Conservation (phyloP, 352 stramenopile species). For the Globisporangium lucens region DNA sequence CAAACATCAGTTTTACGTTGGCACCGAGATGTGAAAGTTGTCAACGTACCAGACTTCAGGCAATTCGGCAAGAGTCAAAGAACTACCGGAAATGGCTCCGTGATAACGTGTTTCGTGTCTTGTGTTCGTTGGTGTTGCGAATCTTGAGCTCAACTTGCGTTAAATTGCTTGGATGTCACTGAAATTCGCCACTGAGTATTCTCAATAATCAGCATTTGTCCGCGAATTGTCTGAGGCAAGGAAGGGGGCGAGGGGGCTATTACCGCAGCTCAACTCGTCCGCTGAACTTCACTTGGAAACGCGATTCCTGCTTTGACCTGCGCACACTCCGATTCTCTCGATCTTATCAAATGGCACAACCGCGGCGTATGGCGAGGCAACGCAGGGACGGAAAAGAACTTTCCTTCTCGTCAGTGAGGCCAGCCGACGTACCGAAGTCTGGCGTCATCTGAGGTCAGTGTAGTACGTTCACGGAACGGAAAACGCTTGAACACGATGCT, state of each 20-base stretch:
- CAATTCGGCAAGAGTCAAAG: not conserved
- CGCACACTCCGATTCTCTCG: slow-evolving; percentile 38
- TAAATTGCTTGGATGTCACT: not conserved
- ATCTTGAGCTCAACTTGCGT: not conserved
- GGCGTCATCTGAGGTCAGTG: not conserved
- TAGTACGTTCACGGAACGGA: too few species aligned
- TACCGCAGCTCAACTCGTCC: not conserved
- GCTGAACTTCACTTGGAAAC: not conserved
- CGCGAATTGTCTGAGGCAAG: not conserved
- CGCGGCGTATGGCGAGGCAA: slow-evolving; percentile 15
- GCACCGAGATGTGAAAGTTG: slow-evolving; percentile 5
- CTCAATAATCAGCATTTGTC: not conserved
- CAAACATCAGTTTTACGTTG: not conserved
- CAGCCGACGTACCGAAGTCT: not conserved
- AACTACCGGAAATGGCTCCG: not conserved
- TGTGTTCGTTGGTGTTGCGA: not conserved
- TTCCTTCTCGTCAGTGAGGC: not conserved
- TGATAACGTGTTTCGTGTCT: not conserved
- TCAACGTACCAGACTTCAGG: not conserved
- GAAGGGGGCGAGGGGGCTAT: not conserved
- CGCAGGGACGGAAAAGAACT: not conserved
- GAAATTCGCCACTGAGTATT: not conserved
- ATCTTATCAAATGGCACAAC: slow-evolving; percentile 40
- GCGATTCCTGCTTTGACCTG: slow-evolving; percentile 17
- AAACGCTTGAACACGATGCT: too few species aligned